Evolutionary conservation across 257 asterid species (phyloP), one percentile per base, ranked within the genome.

Genomic region (Rhazya stricta): DNA sequence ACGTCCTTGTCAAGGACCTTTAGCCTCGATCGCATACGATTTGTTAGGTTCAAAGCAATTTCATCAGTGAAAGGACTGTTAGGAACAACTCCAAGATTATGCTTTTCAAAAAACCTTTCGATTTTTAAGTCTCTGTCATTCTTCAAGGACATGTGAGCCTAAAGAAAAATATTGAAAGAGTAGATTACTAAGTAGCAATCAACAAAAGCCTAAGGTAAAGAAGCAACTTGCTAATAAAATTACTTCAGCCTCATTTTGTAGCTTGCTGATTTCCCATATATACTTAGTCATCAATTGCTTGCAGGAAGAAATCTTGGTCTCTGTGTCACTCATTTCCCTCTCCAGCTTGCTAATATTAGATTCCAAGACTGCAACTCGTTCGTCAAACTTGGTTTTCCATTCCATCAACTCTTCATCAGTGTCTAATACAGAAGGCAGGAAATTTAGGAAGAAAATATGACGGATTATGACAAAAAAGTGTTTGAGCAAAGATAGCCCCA

Each of bases 331-430:
- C 80, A 82, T 86, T 81, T 95, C 98, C 84, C 94, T 89, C 67
- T 58, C 81, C 81, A 91, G 78, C 91, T 95, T 89, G 82, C 78
- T 74, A 79, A 60, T 56, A 77, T 84, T 92, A 67, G 89, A 77
- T 77, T 85, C 90, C 78, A 92, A 76, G 39, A 84, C 79, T 70
- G 87, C 89, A 74, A 95, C 82, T 81, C 85, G 86, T 70, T 92
- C 91, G 69, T 92, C 97, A 83, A 91, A 95, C 88, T 89, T 89
- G 81, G 87, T 85, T 83, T 88, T 92, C 98, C 98, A 95, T 81
- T 91, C 98, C 81, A 79, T 88, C 80, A 95, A 81, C 79, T 95
- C 94, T 88, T 92, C 98, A 84, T 95, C 97, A 74, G 99, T 89
- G 83, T 95, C 99, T 95, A 78, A 51, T 37, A 67, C 63, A 71